Evolutionary conservation across 1,284 basidiomycete genomes (phyloP).

Genomic region (Cryptococcus deneoformans): DNA sequence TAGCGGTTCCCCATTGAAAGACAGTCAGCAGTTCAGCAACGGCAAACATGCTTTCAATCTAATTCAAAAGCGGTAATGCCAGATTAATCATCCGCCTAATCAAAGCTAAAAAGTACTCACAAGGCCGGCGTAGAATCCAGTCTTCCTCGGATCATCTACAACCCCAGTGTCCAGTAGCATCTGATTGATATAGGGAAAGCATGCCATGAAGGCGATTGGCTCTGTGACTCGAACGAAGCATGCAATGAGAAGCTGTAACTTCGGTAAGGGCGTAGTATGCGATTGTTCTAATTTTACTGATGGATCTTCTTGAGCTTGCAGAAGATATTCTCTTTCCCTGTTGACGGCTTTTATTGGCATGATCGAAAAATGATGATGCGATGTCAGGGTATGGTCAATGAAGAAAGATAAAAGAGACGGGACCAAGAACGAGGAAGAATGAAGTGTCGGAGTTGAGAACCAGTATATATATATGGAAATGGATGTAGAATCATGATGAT

Average conservation of each 20-base stretch:
- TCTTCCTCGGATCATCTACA: conserved; percentile 28
- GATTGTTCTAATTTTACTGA: background rate
- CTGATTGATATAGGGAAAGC: conserved; percentile 40
- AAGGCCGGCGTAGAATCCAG: conserved; percentile 36
- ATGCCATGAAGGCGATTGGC: conserved; percentile 34
- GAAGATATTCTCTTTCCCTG: too few species aligned
- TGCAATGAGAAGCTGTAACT: conserved; percentile 29
- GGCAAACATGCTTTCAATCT: conserved; percentile 41
- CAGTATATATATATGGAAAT: too few species aligned
- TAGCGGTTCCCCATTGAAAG: conserved; percentile 37
- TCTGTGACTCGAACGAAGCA: conserved; percentile 38
- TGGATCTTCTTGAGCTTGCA: too few species aligned
- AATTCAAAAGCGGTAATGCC: background rate
- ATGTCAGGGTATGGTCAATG: too few species aligned
- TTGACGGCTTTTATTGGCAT: too few species aligned
- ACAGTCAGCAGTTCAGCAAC: conserved; percentile 37
- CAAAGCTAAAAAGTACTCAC: conserved; percentile 16
- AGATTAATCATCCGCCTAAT: background rate
- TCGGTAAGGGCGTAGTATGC: conserved; percentile 31
- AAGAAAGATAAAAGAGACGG: too few species aligned
- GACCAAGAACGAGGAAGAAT: too few species aligned
- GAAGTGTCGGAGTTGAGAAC: too few species aligned
- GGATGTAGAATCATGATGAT: too few species aligned
- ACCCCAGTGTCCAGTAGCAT: conserved; percentile 36
- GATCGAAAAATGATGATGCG: too few species aligned